Evolutionary conservation across 23 red algal species (phyloP), one percentile per base, ranked within the genome.

Genomic region (Gracilaria domingensis): DNA sequence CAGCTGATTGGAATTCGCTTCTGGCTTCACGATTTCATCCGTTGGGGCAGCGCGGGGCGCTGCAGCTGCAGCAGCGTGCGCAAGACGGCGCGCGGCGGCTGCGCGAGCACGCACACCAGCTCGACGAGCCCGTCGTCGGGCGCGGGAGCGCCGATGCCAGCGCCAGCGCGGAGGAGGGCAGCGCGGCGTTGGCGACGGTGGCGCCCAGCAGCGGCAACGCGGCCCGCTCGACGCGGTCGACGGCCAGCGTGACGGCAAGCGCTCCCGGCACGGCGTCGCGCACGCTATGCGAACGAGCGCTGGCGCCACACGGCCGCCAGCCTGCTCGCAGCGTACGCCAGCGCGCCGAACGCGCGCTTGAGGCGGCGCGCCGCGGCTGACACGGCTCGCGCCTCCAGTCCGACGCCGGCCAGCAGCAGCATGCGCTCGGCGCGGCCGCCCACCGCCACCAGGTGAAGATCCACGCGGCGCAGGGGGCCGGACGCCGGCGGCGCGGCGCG

Each of bases 71-170:
- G 54, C 75, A 95, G 67, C 55, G 82, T 74, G 39, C 85, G 77
- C 44, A 95, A 50, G 35, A 66, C 64, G 20, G 64, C 59, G 11
- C 76, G 29, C 54, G 77, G 77, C 21, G 64, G 26, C 1, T 78
- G n/a, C 28, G 55, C 42, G 1, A 79, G 23, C 6, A 88, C 39
- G 66, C 83, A 88, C 29, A 95, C 85, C 21, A 89, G 59, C 50
- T 95, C 93, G 16, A 95, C n/a, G 34, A 83, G 66, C 18, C 93
- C 93, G 73, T 95, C 93, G 42, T 95, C 93, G 14, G 93, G 93
- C 23, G 37, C 32, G 17, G 90, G 53, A 9, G 53, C 17, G 49
- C 93, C 93, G 14, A 95, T 47, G 45, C 93, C 93, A 13, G 85
- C 34, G 93, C 84, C 48, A 95, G 47, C 25, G 90, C 93, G 38